A percentile compares a stretch with the other conserved stretches of the same genome.
phyloP scores from a whole-genome alignment of 257 asterid genomes.

The Capsicum baccatum region DNA sequence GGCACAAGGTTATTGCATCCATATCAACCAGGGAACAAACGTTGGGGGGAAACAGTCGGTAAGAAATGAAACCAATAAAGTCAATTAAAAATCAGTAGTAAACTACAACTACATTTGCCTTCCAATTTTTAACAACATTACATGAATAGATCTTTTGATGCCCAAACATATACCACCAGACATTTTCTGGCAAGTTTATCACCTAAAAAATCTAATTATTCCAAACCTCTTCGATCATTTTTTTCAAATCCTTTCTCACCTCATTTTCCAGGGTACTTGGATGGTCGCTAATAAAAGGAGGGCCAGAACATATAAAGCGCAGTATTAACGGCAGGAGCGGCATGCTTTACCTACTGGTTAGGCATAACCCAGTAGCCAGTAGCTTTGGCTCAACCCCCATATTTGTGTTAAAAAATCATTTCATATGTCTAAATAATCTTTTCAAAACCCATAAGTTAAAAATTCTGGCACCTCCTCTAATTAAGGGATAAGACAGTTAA shows the following conservation, averaged over 20 bases:
- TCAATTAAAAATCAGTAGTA: background rate
- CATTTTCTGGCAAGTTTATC: background rate
- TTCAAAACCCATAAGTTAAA: background rate
- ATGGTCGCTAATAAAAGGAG: conserved; percentile 9
- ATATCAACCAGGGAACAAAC: background rate
- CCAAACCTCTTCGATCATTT: background rate
- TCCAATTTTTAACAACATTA: background rate
- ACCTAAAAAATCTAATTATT: background rate
- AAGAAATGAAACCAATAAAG: conserved; percentile 10
- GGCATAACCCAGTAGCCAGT: background rate
- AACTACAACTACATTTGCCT: background rate
- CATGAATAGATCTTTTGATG: background rate
- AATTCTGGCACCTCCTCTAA: background rate
- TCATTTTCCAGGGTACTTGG: conserved; percentile 9
- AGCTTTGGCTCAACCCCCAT: background rate
- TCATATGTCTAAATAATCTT: background rate
- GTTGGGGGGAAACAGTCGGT: conserved; percentile 24
- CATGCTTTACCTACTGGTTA: background rate
- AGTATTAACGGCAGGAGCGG: background rate
- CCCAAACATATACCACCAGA: conserved; percentile 19
- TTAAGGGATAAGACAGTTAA: background rate
- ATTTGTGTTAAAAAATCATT: background rate
- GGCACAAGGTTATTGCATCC: conserved; percentile 11
- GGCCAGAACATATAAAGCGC: background rate
- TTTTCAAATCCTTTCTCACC: conserved; percentile 4